Evolutionary conservation across 192 early-diverging fungal species (phyloP), one percentile per base, ranked within the genome.

Genomic region (Spinellus fusiger): DNA sequence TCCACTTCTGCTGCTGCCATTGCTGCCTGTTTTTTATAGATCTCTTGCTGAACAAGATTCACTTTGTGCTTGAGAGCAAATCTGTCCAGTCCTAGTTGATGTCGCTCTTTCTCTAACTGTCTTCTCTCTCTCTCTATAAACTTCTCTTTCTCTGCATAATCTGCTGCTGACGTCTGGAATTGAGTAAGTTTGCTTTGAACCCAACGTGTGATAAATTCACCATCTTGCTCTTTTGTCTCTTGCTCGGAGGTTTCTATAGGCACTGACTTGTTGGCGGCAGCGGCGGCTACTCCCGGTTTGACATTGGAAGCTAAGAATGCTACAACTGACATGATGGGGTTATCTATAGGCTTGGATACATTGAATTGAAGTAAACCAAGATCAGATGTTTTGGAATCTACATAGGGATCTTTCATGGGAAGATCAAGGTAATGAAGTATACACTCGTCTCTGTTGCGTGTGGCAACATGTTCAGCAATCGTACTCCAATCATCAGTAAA

Each of bases 301-400:
- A 99, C 95, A 33, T 89, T 80, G n/a, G 89, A 84, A 0, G 93
- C 92, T 54, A 99, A 74, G 52, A 95, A 96, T 0, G 95, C 90
- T 2, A 95, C 91, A 1, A 96, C 83, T 4, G 88, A 89, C 86
- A 98, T 84, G 13, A 95, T 85, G 0, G 97, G 97, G 60, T 98
- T 96, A 44, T 53, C 85, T 74, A 58, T 78, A 0, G 82, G 76
- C 25, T 82, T 80, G 32, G 78, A 79, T 53, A 92, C 88, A 0
- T 92, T 89, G 34, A 79, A 84, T 68, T 93, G 90, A 20, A 93
- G 64, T 5, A 87, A 78, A 15, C 89, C 92, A 32, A 77, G 49
- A 18, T 76, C 72, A 7, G 66, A 67, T 56, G 63, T 75, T 56
- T 59, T 65, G 18, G 34, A 10, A 23, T 90, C 65, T 3, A 87